A percentile compares a stretch with the other conserved stretches of the same genome.
Evolutionary conservation across 1,284 basidiomycete genomes (phyloP).

Genomic region (Apiotrichum veenhuisii): DNA sequence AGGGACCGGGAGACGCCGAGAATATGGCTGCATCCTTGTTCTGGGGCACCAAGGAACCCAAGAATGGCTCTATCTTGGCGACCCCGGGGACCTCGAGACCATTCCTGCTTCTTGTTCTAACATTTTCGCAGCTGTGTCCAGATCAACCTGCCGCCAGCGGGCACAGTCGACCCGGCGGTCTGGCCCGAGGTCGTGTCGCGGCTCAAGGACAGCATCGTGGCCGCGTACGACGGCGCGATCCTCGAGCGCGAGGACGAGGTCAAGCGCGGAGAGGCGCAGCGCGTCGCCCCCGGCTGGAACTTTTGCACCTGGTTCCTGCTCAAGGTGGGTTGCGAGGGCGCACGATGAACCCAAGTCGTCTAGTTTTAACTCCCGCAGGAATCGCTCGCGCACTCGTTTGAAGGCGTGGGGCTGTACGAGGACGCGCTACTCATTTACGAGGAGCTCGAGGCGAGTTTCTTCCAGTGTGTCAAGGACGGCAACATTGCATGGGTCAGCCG

Average conservation of each 20-base stretch:
- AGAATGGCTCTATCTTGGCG: too few species aligned
- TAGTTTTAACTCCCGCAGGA: slow-evolving; percentile 59
- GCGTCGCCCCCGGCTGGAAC: slow-evolving; percentile 90
- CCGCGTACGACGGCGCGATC: slow-evolving; percentile 75
- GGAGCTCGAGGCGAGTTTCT: slow-evolving; percentile 83
- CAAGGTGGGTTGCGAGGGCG: slow-evolving; percentile 61
- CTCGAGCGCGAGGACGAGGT: slow-evolving; percentile 81
- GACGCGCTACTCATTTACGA: slow-evolving; percentile 87
- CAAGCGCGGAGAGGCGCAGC: slow-evolving; percentile 75
- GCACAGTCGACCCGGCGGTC: slow-evolving; percentile 61
- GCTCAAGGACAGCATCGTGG: slow-evolving; percentile 80
- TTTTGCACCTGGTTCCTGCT: slow-evolving; percentile 93
- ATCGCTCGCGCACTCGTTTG: slow-evolving; percentile 86
- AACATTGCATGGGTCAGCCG: slow-evolving; percentile 86
- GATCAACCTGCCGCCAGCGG: slow-evolving; percentile 50
- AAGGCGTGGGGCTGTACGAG: slow-evolving; percentile 81
- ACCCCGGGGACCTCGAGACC: too few species aligned
- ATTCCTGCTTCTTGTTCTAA: too few species aligned
- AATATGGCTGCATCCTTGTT: too few species aligned
- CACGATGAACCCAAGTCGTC: too few species aligned
- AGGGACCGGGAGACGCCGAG: too few species aligned
- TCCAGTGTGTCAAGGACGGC: slow-evolving; percentile 66
- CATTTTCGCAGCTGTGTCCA: slow-evolving; percentile 64
- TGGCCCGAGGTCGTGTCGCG: slow-evolving; percentile 88
- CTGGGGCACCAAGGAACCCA: too few species aligned